Evolutionary conservation across 768 basidiomycete genomes (phyloP).

Genomic region (Gyrodon lividus): DNA sequence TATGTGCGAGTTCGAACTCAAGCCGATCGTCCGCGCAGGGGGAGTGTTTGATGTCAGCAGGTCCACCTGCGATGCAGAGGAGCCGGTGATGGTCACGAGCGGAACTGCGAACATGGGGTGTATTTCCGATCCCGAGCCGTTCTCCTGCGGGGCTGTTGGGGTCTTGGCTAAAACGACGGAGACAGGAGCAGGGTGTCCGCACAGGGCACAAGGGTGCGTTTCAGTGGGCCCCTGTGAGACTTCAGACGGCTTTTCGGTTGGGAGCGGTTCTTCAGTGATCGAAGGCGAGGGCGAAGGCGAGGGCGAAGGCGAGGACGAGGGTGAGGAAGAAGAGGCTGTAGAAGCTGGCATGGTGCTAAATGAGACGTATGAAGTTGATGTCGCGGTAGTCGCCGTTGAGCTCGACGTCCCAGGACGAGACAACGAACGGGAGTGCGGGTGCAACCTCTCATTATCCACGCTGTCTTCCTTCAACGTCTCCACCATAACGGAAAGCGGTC

Average conservation of each 20-base stretch:
- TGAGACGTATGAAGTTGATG: slow-evolving; percentile 22
- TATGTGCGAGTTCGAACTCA: not conserved
- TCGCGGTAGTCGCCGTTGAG: slow-evolving; percentile 21
- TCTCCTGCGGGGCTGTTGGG: not conserved
- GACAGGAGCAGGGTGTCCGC: slow-evolving; percentile 14
- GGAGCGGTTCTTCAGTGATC: not conserved
- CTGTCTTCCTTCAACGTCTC: slow-evolving; percentile 3
- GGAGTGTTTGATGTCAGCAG: not conserved
- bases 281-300: slow-evolving; percentile 6
- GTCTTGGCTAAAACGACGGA: not conserved
- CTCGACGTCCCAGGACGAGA: slow-evolving; percentile 20
- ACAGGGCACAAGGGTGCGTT: slow-evolving; percentile 12
- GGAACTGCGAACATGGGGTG: slow-evolving; percentile 33
- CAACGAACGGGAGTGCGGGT: not conserved
- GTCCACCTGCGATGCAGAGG: slow-evolving; percentile 1
- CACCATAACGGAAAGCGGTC: slow-evolving; percentile 5
- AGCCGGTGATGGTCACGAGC: slow-evolving; percentile 20
- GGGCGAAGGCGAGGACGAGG: slow-evolving; percentile 17
- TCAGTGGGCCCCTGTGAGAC: not conserved
- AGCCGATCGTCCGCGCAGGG: not conserved
- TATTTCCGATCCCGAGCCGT: not conserved
- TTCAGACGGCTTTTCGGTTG: slow-evolving; percentile 1
- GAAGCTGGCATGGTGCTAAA: slow-evolving; percentile 21
- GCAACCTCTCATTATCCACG: not conserved
- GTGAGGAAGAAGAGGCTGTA: slow-evolving; percentile 7